Base-by-base conservation (phyloP, 352 stramenopile genomes). In the Pythium phragmiticola region DNA sequence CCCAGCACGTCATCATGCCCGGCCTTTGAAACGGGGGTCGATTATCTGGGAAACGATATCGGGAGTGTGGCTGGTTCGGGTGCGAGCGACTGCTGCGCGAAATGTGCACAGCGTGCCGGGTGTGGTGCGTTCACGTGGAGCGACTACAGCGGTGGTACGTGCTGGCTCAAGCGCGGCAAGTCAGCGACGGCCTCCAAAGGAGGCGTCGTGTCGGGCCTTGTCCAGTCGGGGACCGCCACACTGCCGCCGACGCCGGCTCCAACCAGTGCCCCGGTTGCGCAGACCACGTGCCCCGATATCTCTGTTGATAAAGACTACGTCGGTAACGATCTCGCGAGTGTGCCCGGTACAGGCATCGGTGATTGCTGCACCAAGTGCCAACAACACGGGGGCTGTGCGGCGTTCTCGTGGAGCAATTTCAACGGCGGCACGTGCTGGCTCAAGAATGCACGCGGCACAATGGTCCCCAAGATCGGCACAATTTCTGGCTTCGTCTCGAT, bases 381-480 rank as follows among this genome's bases (percentile, higher is more conserved):
- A 4, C 37, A 66, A 45, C 46, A n/a, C 14, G 21, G 43, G 3
- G 62, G 43, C 0, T 70, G 66, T 30, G 57, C 34, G 5, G 64
- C 57, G 13, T 71, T 67, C 53, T 60, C 76, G 0, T 89, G 80
- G 80, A 83, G 50, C 13, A 76, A 74, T 57, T 73, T 69, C 68
- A 82, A 80, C 41, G 66, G 72, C 12, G 80, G 80, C 7, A 86
- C 73, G 14, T 87, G 80, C 55, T 89, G 72, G 68, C 65, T 89
- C 36, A 89, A 90, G 57, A 77, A 60, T 13, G 17, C 17, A 2
- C 46, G 54, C 16, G 52, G 50, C 23, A 23, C 26, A 12, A 52
- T 43, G 37, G 42, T 17, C 13, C 7, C 42, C 42, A 47, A 37
- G n/a, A n/a, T 11, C 5, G 56, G 56, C 4, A 33, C 45, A 8